These are phyloP conservation scores for Acaromyces ingoldii DNA, from an alignment of 1,284 basidiomycete species.

Conservation along the genomic window DNA sequence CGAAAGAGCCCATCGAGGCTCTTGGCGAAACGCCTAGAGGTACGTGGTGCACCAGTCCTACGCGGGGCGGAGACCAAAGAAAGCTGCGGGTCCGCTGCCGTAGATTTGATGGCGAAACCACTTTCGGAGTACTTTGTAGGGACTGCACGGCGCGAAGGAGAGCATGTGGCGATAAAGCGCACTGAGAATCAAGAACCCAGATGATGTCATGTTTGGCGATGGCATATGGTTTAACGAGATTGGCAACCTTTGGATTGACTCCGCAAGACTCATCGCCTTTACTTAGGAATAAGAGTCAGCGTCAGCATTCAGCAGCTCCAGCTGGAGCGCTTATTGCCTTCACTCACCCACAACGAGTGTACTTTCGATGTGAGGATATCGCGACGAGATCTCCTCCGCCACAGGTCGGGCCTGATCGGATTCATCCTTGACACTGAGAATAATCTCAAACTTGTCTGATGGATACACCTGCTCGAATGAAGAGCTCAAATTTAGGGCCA, in stretches of 20 bases:
- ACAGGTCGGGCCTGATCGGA: constrained; percentile 39
- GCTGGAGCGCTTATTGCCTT: no score
- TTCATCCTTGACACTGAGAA: constrained; percentile 42
- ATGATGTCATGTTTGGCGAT: constrained; percentile 79
- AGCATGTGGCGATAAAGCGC: constrained; percentile 72
- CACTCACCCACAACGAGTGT: constrained; percentile 32
- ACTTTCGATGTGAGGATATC: constrained; percentile 35
- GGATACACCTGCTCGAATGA: constrained; percentile 47
- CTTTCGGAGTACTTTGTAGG: constrained; percentile 52
- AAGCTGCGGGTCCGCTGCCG: background rate
- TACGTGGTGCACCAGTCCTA: constrained; percentile 92
- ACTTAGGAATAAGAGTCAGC: no score
- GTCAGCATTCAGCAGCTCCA: background rate
- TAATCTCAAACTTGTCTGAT: constrained; percentile 35
- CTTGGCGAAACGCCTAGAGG: constrained; percentile 73
- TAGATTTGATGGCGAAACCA: constrained; percentile 12
- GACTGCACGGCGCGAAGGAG: constrained; percentile 79
- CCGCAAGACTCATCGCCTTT: constrained; percentile 62
- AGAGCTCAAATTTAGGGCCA: constrained; percentile 37
- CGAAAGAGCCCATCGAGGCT: constrained; percentile 62
- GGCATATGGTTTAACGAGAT: constrained; percentile 75
- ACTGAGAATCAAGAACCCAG: constrained; percentile 95
- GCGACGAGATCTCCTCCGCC: constrained; percentile 30
- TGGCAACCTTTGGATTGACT: constrained; percentile 97
- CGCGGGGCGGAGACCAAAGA: constrained; percentile 35